These are phyloP conservation scores for Jacaranda copaia DNA, from an alignment of 257 asterid genomes.

Conservation along the genomic window DNA sequence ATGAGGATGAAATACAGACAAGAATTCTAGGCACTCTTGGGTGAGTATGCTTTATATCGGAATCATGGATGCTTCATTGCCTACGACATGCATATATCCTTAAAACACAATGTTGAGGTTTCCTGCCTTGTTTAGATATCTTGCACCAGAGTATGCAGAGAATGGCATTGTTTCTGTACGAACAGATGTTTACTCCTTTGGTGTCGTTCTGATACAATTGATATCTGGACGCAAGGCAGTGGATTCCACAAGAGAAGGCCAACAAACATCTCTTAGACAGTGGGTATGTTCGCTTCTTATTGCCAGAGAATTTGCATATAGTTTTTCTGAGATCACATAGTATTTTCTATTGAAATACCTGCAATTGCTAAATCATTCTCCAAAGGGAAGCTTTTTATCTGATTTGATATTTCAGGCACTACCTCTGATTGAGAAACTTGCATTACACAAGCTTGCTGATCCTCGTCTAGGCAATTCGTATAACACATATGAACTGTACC, in stretches of 20 bases:
- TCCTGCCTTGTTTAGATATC: conserved; percentile 58
- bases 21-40: conserved; percentile 78
- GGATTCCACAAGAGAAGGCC: conserved; percentile 55
- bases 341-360: background rate
- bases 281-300: conserved; percentile 53
- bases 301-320: background rate
- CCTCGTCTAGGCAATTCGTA: conserved; percentile 70
- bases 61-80: conserved; percentile 7
- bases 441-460: conserved; percentile 77
- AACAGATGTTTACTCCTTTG: conserved; percentile 76
- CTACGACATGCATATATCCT: conserved; percentile 15
- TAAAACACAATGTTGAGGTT: conserved; percentile 19
- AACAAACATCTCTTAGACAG: conserved; percentile 61
- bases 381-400: background rate
- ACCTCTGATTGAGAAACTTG: conserved; percentile 67
- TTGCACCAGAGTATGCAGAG: conserved; percentile 83
- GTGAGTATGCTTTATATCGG: conserved; percentile 46
- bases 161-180: conserved; percentile 74
- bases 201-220: conserved; percentile 75
- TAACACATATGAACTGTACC: conserved; percentile 69
- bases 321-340: background rate
- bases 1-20: conserved; percentile 54
- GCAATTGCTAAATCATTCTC: no score
- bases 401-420: conserved; percentile 57
- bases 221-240: conserved; percentile 78